A percentile compares a stretch with the other conserved stretches of the same genome.
phyloP scores from a whole-genome alignment of 2,329 filamentous ascomycete genomes.

The Penicillium sp. region DNA sequence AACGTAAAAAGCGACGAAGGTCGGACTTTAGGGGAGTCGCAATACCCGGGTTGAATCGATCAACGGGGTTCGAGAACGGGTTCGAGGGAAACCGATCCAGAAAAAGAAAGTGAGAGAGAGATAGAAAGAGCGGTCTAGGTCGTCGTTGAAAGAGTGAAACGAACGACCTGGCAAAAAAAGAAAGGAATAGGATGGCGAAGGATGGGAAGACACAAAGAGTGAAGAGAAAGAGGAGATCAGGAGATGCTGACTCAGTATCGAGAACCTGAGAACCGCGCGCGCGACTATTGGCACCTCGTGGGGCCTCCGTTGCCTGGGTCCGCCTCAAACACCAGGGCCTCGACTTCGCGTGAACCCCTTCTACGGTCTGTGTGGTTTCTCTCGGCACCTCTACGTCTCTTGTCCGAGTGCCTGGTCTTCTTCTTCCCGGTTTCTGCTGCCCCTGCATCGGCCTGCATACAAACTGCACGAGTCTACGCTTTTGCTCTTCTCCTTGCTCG shows the following conservation, averaged over 20 bases:
- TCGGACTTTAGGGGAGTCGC: constrained; percentile 12
- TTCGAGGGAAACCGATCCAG: constrained; percentile 28
- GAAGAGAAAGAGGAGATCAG: constrained; percentile 23
- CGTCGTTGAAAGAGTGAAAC: constrained; percentile 55
- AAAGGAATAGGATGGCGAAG: constrained; percentile 31
- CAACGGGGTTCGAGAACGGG: constrained; percentile 20
- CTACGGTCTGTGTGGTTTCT: constrained; percentile 6
- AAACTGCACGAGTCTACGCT: constrained; percentile 3
- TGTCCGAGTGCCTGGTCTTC: not conserved
- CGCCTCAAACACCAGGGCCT: not conserved
- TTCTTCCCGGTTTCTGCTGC: constrained; percentile 5
- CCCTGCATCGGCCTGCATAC: constrained; percentile 25
- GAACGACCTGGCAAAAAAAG: constrained; percentile 41
- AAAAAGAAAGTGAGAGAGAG: constrained; percentile 32
- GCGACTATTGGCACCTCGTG: constrained; percentile 21
- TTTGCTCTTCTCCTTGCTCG: constrained; percentile 17
- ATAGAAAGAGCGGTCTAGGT: constrained; percentile 39
- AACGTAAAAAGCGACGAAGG: constrained; percentile 11
- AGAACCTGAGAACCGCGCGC: not conserved
- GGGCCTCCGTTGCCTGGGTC: constrained; percentile 4
- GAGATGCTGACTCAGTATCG: constrained; percentile 24
- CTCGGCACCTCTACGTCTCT: not conserved
- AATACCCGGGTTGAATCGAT: constrained; percentile 27
- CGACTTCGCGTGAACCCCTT: not conserved
- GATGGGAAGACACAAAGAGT: constrained; percentile 22